Evolutionary conservation across 2,329 filamentous ascomycete genomes (phyloP).

Genomic region (Diplodia corticola): DNA sequence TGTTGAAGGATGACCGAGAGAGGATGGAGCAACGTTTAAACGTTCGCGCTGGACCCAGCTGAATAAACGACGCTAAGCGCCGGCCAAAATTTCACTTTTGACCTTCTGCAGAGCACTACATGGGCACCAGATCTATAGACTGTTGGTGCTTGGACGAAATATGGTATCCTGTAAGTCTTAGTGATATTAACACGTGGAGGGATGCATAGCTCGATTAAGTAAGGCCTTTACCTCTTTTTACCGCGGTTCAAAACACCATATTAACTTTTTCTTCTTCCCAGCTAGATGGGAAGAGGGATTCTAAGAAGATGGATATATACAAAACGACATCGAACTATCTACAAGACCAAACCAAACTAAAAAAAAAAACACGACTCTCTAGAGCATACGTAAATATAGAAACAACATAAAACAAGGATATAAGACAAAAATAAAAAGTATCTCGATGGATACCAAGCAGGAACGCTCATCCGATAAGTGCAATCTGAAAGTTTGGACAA

Average conservation of each 20-base stretch:
- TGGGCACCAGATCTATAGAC: not conserved
- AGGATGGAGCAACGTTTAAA: no score
- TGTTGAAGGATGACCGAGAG: not conserved
- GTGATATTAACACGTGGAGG: no score
- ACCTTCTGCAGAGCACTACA: not conserved
- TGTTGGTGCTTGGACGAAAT: not conserved
- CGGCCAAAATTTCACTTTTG: not conserved
- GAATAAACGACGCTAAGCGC: no score
- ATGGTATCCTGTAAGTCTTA: no score
- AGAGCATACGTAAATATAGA: not conserved
- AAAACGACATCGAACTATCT: not conserved
- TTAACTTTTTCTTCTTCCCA: no score
- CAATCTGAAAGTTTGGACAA: not conserved
- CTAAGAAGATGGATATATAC: not conserved
- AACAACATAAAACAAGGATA: no score
- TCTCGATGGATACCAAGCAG: not conserved
- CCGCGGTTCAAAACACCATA: no score
- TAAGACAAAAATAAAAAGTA: not conserved
- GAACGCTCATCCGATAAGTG: not conserved
- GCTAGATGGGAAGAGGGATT: no score
- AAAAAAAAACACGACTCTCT: not conserved
- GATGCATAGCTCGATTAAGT: no score
- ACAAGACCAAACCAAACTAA: not conserved
- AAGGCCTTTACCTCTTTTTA: no score
- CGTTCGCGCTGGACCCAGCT: no score